A percentile compares a stretch with the other conserved stretches of the same genome.
Evolutionary conservation across 1,139 yeast genomes (phyloP).

Genomic region (Nakaseomyces kungkrabaensis): DNA sequence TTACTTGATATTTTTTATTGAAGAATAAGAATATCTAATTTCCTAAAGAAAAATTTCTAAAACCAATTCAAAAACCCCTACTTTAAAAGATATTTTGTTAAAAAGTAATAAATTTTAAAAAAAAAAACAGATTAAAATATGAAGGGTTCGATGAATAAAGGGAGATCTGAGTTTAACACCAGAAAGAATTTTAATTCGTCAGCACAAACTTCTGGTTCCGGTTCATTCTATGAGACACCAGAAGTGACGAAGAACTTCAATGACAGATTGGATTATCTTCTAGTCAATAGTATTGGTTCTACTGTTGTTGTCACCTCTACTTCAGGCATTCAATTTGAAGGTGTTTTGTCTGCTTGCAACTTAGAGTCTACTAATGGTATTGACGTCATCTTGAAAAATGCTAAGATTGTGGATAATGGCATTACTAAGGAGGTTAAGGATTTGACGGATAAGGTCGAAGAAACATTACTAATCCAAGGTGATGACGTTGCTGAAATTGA

Average conservation of each 20-base stretch:
- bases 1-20: too few species aligned
- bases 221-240: slow-evolving; percentile 18
- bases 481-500: slow-evolving; percentile 59
- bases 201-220: background rate
- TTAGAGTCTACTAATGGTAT: slow-evolving; percentile 33
- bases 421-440: slow-evolving; percentile 31
- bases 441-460: slow-evolving; percentile 33
- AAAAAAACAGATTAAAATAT: slow-evolving; percentile 12
- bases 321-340: slow-evolving; percentile 52
- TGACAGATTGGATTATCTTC: slow-evolving; percentile 41
- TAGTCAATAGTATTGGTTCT: slow-evolving; percentile 49
- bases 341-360: slow-evolving; percentile 43
- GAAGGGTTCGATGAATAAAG: background rate
- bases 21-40: too few species aligned
- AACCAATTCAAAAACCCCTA: too few species aligned
- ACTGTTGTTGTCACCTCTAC: slow-evolving; percentile 48
- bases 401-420: slow-evolving; percentile 35
- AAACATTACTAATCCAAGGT: slow-evolving; percentile 42
- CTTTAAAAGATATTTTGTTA: too few species aligned
- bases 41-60: too few species aligned
- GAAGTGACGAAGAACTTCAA: slow-evolving; percentile 30
- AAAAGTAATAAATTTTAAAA: slow-evolving; percentile 6
- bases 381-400: slow-evolving; percentile 46
- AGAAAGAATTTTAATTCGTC: slow-evolving; percentile 1
- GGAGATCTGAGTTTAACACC: background rate